Evolutionary conservation across 345 rosid genomes (phyloP).

Genomic region (Noccaea caerulescens): DNA sequence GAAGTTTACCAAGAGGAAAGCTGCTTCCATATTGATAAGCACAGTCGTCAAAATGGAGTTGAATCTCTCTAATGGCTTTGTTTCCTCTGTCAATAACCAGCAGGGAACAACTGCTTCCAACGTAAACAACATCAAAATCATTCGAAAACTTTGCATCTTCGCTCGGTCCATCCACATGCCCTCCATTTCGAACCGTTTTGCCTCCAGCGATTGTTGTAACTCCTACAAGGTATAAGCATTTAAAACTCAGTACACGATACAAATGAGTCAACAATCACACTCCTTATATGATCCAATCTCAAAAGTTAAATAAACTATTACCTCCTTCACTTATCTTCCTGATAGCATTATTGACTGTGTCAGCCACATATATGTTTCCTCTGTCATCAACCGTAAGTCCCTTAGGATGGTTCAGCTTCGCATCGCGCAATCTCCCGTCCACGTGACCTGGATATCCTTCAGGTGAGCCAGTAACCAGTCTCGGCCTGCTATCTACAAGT

Average conservation of each 20-base stretch:
- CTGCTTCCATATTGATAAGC: constrained; percentile 96
- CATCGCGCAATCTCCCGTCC: constrained; percentile 91
- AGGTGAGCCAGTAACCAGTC: constrained; percentile 86
- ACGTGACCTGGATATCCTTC: constrained; percentile 89
- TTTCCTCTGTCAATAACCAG: constrained; percentile 97
- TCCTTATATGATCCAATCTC: background rate
- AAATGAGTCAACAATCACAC: background rate
- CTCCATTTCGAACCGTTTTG: constrained; percentile 71
- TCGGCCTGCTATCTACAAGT: constrained; percentile 62
- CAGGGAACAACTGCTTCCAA: constrained; percentile 97
- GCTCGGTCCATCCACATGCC: constrained; percentile 96
- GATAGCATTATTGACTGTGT: constrained; percentile 89
- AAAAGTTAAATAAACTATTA: constrained; percentile 33
- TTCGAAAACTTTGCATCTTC: constrained; percentile 96
- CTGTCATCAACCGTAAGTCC: constrained; percentile 90
- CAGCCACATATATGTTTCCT: constrained; percentile 94
- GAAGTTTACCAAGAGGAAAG: constrained; percentile 75
- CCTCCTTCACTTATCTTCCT: constrained; percentile 96
- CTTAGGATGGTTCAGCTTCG: constrained; percentile 93
- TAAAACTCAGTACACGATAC: constrained; percentile 18
- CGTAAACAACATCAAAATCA: constrained; percentile 93
- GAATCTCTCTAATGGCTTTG: constrained; percentile 92
- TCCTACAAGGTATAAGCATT: constrained; percentile 50
- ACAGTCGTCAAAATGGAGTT: constrained; percentile 97
- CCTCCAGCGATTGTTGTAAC: constrained; percentile 99